Conservation (phyloP, 495 filamentous ascomycete species). For the Friedmanniomyces simplex region DNA sequence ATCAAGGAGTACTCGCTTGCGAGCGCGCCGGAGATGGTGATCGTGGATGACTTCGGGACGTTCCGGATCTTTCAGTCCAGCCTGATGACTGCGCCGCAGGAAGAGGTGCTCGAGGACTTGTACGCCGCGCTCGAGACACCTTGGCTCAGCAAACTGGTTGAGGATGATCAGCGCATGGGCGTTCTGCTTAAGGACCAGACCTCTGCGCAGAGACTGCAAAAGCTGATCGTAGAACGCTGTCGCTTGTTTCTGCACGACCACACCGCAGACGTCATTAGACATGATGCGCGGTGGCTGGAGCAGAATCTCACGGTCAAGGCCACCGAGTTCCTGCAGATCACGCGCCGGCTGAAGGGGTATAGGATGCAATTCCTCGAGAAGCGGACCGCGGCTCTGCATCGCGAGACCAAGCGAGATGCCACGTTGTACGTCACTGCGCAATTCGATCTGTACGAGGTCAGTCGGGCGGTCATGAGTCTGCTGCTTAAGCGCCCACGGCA, state of each 20-base stretch:
- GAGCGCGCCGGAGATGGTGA: constrained; percentile 56
- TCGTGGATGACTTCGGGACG: constrained; percentile 77
- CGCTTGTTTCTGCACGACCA: constrained; percentile 81
- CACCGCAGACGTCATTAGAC: constrained; percentile 54
- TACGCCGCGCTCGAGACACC: constrained; percentile 58
- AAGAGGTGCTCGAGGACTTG: constrained; percentile 74
- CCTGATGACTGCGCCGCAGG: constrained; percentile 74
- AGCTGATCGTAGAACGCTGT: constrained; percentile 71
- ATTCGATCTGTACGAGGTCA: constrained; percentile 81
- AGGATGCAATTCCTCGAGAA: constrained; percentile 55
- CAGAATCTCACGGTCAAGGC: constrained; percentile 68
- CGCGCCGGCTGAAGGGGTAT: constrained; percentile 58
- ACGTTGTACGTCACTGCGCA: constrained; percentile 51
- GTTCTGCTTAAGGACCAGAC: constrained; percentile 42
- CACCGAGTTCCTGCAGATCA: constrained; percentile 63
- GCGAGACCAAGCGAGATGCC: constrained; percentile 36
- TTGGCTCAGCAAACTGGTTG: constrained; percentile 48
- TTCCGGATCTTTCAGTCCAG: constrained; percentile 75
- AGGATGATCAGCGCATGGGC: constrained; percentile 50
- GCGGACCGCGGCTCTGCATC: constrained; percentile 55
- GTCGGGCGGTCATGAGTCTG: constrained; percentile 65
- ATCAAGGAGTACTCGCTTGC: constrained; percentile 71
- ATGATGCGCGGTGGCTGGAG: constrained; percentile 81
- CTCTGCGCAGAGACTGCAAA: constrained; percentile 50
- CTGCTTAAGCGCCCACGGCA: constrained; percentile 75